Conservation (phyloP, 495 filamentous ascomycete species). For the Elasticomyces elasticus region DNA sequence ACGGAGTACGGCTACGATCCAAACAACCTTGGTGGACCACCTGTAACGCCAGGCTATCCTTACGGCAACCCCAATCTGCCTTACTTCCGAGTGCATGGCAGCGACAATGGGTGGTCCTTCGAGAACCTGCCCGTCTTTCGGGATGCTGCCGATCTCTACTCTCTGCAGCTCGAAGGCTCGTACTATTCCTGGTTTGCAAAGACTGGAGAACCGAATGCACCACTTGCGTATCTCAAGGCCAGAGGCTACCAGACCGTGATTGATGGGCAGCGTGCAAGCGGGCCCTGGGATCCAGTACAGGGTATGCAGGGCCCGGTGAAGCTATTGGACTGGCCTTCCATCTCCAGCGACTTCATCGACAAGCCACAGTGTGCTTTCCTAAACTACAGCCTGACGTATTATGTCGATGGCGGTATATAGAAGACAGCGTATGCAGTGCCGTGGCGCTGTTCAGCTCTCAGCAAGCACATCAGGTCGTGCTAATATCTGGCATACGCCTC, state of each 20-base stretch:
- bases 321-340: conserved; percentile 9
- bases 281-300: conserved; percentile 11
- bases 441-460: too few relatives aligned
- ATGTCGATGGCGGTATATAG: conserved; percentile 7
- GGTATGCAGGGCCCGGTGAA: conserved; percentile 11
- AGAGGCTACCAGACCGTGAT: conserved; percentile 11
- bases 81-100: conserved; percentile 28
- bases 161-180: conserved; percentile 4
- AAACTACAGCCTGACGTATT: conserved; percentile 12
- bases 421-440: too few relatives aligned
- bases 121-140: conserved; percentile 9
- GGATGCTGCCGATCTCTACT: conserved; percentile 7
- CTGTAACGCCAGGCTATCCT: conserved; percentile 26
- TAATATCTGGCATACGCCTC: too few relatives aligned
- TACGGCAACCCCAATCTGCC: conserved; percentile 28
- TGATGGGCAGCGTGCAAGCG: conserved; percentile 1
- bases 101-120: conserved; percentile 10
- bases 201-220: conserved; percentile 13
- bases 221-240: conserved; percentile 10
- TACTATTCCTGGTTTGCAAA: conserved; percentile 12
- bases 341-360: conserved; percentile 10
- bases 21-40: conserved; percentile 30
- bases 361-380: conserved; percentile 2
- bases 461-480: too few relatives aligned
- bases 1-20: conserved; percentile 31